Conservation (phyloP, 805 yeast genomes). For the Vanderwaltozyma tropicalis region DNA sequence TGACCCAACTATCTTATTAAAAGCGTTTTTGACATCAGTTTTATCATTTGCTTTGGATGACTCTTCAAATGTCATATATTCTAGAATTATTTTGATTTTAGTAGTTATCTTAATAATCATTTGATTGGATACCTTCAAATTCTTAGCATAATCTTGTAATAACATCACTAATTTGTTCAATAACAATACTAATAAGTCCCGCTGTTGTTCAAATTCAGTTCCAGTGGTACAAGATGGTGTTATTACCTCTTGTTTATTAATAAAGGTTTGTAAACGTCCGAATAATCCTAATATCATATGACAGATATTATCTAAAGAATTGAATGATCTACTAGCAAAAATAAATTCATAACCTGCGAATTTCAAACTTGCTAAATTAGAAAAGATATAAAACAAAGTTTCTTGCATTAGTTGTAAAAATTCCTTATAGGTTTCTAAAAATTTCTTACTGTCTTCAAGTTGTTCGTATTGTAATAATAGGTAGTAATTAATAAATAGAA, state of each 20-base stretch:
- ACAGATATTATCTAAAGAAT: constrained; percentile 14
- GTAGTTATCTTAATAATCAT: constrained; percentile 10
- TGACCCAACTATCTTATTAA: constrained; percentile 10
- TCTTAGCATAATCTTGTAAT: constrained; percentile 23
- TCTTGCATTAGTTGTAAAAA: constrained; percentile 20
- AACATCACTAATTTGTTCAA: constrained; percentile 21
- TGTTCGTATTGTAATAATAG: constrained; percentile 20
- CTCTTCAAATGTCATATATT: constrained; percentile 10
- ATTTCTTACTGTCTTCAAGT: constrained; percentile 10
- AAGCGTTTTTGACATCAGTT: constrained; percentile 8
- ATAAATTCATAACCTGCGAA: constrained; percentile 26
- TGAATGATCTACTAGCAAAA: constrained; percentile 21
- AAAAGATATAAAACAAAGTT: constrained; percentile 23
- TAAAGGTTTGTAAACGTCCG: constrained; percentile 8
- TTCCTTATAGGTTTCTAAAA: constrained; percentile 13
- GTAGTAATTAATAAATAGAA: constrained; percentile 16
- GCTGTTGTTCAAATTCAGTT: constrained; percentile 7
- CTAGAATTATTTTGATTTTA: constrained; percentile 12
- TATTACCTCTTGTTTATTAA: background rate
- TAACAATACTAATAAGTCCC: constrained; percentile 10
- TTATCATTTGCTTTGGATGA: background rate
- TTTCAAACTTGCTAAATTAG: constrained; percentile 23
- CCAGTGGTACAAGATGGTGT: background rate
- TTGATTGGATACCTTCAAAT: constrained; percentile 17
- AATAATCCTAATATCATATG: constrained; percentile 20